These are phyloP conservation scores for Stylonectria norvegica DNA, from an alignment of 2,329 filamentous ascomycete genomes.

Conservation along the genomic window DNA sequence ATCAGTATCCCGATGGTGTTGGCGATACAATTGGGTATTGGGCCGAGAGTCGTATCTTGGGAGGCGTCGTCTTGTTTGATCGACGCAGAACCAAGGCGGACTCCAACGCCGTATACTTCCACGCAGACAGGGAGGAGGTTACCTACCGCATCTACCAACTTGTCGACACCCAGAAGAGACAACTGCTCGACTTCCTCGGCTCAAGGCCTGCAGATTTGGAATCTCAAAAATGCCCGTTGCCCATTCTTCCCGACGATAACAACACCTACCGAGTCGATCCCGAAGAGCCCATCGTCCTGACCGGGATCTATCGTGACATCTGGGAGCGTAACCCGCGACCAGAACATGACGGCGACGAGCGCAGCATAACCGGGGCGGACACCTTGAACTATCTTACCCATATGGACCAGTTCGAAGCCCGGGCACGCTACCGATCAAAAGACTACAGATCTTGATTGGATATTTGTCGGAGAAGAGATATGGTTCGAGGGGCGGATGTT, in stretches of 20 bases:
- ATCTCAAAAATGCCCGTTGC: not conserved
- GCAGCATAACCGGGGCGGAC: not conserved
- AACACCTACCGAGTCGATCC: slow-evolving; percentile 8
- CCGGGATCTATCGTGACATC: slow-evolving; percentile 13
- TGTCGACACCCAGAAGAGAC: slow-evolving; percentile 18
- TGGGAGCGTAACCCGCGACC: slow-evolving; percentile 10
- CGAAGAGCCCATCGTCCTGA: slow-evolving; percentile 11
- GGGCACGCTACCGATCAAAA: too few relatives aligned
- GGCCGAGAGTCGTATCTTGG: slow-evolving; percentile 28
- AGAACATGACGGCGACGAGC: not conserved
- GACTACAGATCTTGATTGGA: too few relatives aligned
- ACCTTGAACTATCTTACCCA: not conserved
- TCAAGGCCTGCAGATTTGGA: too few relatives aligned
- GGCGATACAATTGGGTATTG: slow-evolving; percentile 24
- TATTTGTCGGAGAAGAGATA: too few relatives aligned
- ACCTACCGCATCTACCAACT: slow-evolving; percentile 26
- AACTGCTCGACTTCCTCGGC: slow-evolving; percentile 21
- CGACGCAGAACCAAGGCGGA: slow-evolving; percentile 7
- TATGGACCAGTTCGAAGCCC: too few relatives aligned
- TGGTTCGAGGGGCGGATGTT: too few relatives aligned
- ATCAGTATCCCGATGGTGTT: slow-evolving; percentile 24
- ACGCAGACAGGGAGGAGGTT: slow-evolving; percentile 12
- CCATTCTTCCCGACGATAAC: slow-evolving; percentile 2
- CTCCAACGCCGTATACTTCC: slow-evolving; percentile 20
- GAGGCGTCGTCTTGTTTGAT: slow-evolving; percentile 30